These are phyloP conservation scores for Phytophthora pistaciae DNA, from an alignment of 352 stramenopile species.

Conservation along the genomic window DNA sequence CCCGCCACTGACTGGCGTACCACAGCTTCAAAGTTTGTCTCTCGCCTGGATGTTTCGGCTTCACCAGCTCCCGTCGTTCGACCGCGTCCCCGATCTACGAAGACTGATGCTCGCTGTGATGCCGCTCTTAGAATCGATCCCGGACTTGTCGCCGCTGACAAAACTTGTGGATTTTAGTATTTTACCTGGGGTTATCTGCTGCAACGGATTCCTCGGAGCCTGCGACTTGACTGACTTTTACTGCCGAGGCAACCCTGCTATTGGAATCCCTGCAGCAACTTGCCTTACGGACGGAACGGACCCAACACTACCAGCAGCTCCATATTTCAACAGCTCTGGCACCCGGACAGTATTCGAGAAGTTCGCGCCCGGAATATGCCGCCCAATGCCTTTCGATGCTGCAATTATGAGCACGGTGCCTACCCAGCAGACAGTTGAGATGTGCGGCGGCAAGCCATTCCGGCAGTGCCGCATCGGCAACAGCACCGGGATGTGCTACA, in stretches of 20 bases:
- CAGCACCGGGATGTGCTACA: slow-evolving; percentile 27
- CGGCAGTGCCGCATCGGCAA: slow-evolving; percentile 28
- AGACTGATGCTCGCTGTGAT: slow-evolving; percentile 18
- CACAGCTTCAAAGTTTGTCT: background rate
- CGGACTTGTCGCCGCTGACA: slow-evolving; percentile 25
- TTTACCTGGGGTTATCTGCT: slow-evolving; percentile 21
- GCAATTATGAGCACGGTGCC: background rate
- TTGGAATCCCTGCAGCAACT: slow-evolving; percentile 2
- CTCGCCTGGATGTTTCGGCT: slow-evolving; percentile 31
- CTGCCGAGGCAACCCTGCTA: slow-evolving; percentile 6
- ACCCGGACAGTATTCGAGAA: slow-evolving; percentile 14
- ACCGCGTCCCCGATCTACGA: slow-evolving; percentile 8
- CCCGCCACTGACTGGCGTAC: background rate
- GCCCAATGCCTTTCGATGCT: background rate
- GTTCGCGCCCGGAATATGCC: slow-evolving; percentile 14
- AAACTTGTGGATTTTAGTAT: slow-evolving; percentile 24
- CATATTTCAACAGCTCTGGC: slow-evolving; percentile 7
- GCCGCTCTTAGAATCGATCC: slow-evolving; percentile 18
- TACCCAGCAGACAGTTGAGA: slow-evolving; percentile 17
- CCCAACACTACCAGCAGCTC: background rate
- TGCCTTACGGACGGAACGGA: slow-evolving; percentile 14
- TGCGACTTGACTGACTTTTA: slow-evolving; percentile 24
- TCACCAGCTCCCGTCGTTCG: slow-evolving; percentile 20
- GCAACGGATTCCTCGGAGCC: slow-evolving; percentile 18
- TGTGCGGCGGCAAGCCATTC: slow-evolving; percentile 33